These are phyloP conservation scores for Aspergillus transmontanensis DNA, from an alignment of 2,329 filamentous ascomycete genomes.

Conservation along the genomic window DNA sequence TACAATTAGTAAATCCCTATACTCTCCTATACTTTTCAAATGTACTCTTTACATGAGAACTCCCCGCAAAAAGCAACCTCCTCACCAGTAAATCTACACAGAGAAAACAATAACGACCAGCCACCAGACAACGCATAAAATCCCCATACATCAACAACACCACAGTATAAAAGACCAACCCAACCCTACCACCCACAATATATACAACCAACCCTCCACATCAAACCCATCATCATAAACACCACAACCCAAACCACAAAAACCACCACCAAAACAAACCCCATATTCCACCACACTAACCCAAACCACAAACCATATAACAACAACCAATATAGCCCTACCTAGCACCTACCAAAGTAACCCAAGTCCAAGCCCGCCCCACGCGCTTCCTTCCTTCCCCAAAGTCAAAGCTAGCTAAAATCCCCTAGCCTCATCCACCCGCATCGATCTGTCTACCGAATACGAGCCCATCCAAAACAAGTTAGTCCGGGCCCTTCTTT, in stretches of 20 bases:
- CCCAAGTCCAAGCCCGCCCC: neutral
- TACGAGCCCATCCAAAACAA: neutral
- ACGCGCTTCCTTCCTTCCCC: neutral
- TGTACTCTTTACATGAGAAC: neutral
- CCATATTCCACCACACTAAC: neutral
- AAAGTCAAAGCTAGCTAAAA: neutral
- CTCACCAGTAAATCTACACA: neutral
- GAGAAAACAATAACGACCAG: neutral
- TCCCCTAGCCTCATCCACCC: neutral
- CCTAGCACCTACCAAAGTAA: neutral
- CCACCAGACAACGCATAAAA: neutral
- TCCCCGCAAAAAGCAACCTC: neutral
- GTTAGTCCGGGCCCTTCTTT: neutral
- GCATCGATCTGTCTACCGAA: slow-evolving; percentile 4
- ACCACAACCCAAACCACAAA: too few relatives aligned
- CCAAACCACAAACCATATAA: neutral
- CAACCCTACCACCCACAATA: too few relatives aligned
- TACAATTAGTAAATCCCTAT: neutral
- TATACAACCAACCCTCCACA: too few relatives aligned
- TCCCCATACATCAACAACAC: too few relatives aligned
- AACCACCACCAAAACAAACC: too few relatives aligned
- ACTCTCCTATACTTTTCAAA: neutral
- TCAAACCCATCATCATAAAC: too few relatives aligned
- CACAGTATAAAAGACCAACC: too few relatives aligned
- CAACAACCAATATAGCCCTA: neutral